Evolutionary conservation across 176 grass and related monocot genomes (phyloP), one percentile per base, ranked within the genome.

Genomic region (Elymus sibiricus): DNA sequence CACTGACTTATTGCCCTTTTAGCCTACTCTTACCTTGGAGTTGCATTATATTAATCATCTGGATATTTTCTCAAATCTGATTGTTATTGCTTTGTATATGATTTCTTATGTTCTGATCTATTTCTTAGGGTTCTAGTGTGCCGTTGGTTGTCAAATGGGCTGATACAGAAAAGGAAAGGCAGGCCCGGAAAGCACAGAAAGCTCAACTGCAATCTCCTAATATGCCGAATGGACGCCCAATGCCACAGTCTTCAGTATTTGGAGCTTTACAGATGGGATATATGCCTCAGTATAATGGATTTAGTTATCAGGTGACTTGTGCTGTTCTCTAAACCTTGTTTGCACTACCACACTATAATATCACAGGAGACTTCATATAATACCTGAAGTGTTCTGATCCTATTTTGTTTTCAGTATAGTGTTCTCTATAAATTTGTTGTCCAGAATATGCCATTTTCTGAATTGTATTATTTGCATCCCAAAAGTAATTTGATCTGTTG

Each of bases 61-160:
- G 13, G 1, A 53, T 75, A 26, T 63, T 31, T 88, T 81, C 40
- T 31, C 26, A 79, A 71, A 83, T 39, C 17, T 1, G 3, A 68
- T 61, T 82, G 31, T 60, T 53, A 16, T 15, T 74, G 21, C 39
- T 68, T 66, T 34, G 0, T 29, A 29, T 32, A 77, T 49, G 64
- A 44, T 66, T 88, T 39, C 16, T 80, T 77, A 59, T 39, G 4
- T 24, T 90, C 5, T 38, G 6, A 22, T 85, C 44, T 70, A 58
- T 81, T 86, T 75, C 42, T 19, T 79, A 99, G 97, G 94, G 97
- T 84, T 99, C 97, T 85, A 99, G 86, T 88, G 94, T 99, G 72
- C 94, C 97, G 1, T 88, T 99, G 90, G 97, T 99, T 94, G 92
- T 99, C 79, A 99, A 99, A 89, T 99, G 97, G 97, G 97, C 97